These are phyloP conservation scores for Xylaria bambusicola DNA, from an alignment of 495 filamentous ascomycete species.

Conservation along the genomic window DNA sequence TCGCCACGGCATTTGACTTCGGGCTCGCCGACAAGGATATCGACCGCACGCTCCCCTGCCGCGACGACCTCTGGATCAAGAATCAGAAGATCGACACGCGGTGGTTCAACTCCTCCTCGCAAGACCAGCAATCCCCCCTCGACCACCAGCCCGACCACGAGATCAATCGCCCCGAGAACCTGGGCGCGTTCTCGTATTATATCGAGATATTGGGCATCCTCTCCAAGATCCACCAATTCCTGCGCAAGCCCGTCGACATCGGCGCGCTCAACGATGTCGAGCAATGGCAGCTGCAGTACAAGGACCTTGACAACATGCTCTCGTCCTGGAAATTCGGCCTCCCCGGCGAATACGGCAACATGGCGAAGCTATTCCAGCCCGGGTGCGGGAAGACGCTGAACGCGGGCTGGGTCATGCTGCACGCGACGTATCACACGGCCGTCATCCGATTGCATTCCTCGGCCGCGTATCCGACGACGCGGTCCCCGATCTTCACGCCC, in stretches of 20 bases:
- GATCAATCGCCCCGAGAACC: slow-evolving; percentile 72
- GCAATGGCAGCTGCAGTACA: slow-evolving; percentile 83
- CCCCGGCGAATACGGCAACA: slow-evolving; percentile 78
- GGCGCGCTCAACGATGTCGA: slow-evolving; percentile 80
- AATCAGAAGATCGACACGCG: slow-evolving; percentile 82
- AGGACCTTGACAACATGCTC: slow-evolving; percentile 75
- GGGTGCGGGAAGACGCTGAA: slow-evolving; percentile 67
- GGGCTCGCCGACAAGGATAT: slow-evolving; percentile 85
- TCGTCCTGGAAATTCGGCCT: slow-evolving; percentile 81
- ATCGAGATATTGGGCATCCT: slow-evolving; percentile 84
- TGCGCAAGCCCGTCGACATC: slow-evolving; percentile 88
- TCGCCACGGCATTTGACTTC: slow-evolving; percentile 88
- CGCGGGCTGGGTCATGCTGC: slow-evolving; percentile 87
- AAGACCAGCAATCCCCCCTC: slow-evolving; percentile 39
- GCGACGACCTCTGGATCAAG: slow-evolving; percentile 79
- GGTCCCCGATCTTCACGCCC: slow-evolving; percentile 82
- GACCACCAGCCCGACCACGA: slow-evolving; percentile 57
- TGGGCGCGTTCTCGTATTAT: slow-evolving; percentile 83
- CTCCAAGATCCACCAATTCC: slow-evolving; percentile 79
- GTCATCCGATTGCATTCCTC: slow-evolving; percentile 91
- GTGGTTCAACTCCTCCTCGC: slow-evolving; percentile 74
- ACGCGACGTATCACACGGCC: slow-evolving; percentile 71
- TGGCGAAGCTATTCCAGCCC: slow-evolving; percentile 68
- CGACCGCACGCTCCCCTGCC: slow-evolving; percentile 80
- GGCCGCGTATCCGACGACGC: slow-evolving; percentile 84